Conservation (phyloP, 768 basidiomycete genomes). For the Pholiota molesta region DNA sequence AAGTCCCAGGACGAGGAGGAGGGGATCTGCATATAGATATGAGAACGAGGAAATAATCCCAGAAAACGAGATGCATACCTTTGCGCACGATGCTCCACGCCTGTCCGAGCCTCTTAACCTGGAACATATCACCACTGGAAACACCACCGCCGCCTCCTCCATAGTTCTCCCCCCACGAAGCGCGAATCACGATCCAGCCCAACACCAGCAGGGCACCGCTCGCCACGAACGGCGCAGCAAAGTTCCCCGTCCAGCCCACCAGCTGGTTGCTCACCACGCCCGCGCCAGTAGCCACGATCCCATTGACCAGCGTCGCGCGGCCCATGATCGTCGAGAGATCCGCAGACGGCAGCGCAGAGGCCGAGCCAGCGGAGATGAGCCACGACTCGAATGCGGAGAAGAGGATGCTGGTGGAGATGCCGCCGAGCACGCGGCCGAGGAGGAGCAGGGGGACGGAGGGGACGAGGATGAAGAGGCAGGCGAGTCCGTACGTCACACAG, state of each 20-base stretch:
- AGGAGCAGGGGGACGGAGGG: slow-evolving; percentile 62
- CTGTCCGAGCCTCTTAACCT: slow-evolving; percentile 52
- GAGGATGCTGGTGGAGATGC: slow-evolving; percentile 74
- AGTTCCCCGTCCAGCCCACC: slow-evolving; percentile 53
- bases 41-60: background rate
- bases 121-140: slow-evolving; percentile 45
- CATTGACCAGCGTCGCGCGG: slow-evolving; percentile 72
- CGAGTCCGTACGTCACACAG: slow-evolving; percentile 63
- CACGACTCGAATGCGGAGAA: slow-evolving; percentile 80
- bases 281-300: slow-evolving; percentile 68
- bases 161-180: slow-evolving; percentile 71
- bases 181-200: slow-evolving; percentile 57
- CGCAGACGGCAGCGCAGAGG: slow-evolving; percentile 50
- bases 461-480: slow-evolving; percentile 62
- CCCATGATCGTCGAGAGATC: slow-evolving; percentile 75
- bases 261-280: slow-evolving; percentile 71
- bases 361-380: slow-evolving; percentile 66
- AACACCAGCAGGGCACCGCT: slow-evolving; percentile 59
- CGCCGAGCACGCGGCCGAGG: slow-evolving; percentile 66
- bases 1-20: slow-evolving; percentile 66
- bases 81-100: slow-evolving; percentile 60
- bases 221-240: slow-evolving; percentile 66
- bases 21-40: slow-evolving; percentile 45
- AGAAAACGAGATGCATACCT: slow-evolving; percentile 34
- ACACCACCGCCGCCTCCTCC: slow-evolving; percentile 44